Evolutionary conservation across 2,329 filamentous ascomycete genomes (phyloP), one percentile per base, ranked within the genome.

Genomic region (Ceratocystis ficicola): DNA sequence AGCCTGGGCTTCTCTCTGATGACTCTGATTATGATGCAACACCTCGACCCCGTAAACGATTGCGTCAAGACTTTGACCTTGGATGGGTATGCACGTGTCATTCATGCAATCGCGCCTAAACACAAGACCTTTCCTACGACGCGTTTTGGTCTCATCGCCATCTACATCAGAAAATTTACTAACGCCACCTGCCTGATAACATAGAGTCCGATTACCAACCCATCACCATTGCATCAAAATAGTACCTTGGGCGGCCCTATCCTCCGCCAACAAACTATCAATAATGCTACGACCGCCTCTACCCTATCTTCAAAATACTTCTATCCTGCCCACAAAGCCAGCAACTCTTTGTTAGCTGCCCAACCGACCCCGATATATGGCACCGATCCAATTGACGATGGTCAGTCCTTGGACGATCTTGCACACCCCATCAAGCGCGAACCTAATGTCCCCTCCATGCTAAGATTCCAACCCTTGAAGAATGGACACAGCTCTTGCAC

Each of bases 11-110:
- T 36, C 28, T 36, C 6, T 20, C 55, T 8, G 28, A 59, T n/a
- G 17, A 36, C 55, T 59, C 32, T 36, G 3, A 59, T n/a, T n/a
- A 30, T 8, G 30, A 59, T 20, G 28, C 30, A 8, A 28, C 61
- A n/a, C 62, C 44, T 12, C 62, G 44, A 12, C 62, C 62, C 15
- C 28, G 30, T 22, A 64, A 64, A 64, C 62, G 62, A 15, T 20
- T 64, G 10, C 46, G 50, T 25, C 44, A 44, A 3, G 44, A 30
- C 12, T 8, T 36, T 5, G 55, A 36, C 55, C 15, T 41, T 57
- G n/a, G 55, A 5, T 64, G 62, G 62, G 62, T 64, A 64, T 41
- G 62, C 48, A 36, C 30, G 22, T 30, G 44, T 50, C 60, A 44
- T 44, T 62, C 17, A 44, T 41, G 32, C 28, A 30, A 15, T n/a